These are phyloP conservation scores for Diospyros lotus DNA, from an alignment of 148 eudicot genomes.

Conservation along the genomic window DNA sequence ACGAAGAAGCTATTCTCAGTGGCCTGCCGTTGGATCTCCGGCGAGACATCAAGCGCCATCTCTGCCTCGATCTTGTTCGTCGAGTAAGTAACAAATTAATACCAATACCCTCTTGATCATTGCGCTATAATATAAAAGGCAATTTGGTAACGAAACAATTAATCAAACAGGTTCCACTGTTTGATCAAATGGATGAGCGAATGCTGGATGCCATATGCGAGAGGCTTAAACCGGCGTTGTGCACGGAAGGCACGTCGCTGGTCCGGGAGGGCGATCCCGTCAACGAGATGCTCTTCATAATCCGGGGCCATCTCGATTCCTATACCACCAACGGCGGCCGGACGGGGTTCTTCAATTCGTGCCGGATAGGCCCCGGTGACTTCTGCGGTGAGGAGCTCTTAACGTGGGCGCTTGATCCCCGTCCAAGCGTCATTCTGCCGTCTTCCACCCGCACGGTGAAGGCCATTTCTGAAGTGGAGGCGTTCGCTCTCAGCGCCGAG, in stretches of 20 bases:
- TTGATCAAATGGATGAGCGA: conserved; percentile 70
- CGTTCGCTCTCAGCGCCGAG: conserved; percentile 59
- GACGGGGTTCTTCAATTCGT: conserved; percentile 71
- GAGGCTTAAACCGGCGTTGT: conserved; percentile 53
- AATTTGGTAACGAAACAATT: not conserved
- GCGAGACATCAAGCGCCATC: conserved; percentile 76
- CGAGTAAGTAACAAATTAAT: conserved; percentile 37
- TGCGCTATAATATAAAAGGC: not conserved
- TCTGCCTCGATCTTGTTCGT: conserved; percentile 74
- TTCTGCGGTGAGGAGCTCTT: conserved; percentile 81
- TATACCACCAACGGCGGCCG: conserved; percentile 75
- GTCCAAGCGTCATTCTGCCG: conserved; percentile 51
- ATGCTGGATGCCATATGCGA: conserved; percentile 77
- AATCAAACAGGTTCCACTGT: conserved; percentile 54
- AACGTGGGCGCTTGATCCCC: conserved; percentile 66
- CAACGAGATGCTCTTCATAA: conserved; percentile 67
- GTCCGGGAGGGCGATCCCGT: conserved; percentile 79
- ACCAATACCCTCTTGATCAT: not conserved
- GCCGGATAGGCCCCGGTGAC: conserved; percentile 54
- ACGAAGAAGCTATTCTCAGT: conserved; percentile 61
- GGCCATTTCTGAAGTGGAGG: conserved; percentile 71
- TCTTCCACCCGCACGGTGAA: conserved; percentile 77
- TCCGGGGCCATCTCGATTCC: conserved; percentile 64
- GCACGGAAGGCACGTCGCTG: conserved; percentile 49
- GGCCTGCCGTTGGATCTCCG: conserved; percentile 69